Percentiles rank a stretch among this genome's conserved stretches.
Conservation (phyloP, 192 early-diverging fungal species). For the Podila clonocystis region DNA sequence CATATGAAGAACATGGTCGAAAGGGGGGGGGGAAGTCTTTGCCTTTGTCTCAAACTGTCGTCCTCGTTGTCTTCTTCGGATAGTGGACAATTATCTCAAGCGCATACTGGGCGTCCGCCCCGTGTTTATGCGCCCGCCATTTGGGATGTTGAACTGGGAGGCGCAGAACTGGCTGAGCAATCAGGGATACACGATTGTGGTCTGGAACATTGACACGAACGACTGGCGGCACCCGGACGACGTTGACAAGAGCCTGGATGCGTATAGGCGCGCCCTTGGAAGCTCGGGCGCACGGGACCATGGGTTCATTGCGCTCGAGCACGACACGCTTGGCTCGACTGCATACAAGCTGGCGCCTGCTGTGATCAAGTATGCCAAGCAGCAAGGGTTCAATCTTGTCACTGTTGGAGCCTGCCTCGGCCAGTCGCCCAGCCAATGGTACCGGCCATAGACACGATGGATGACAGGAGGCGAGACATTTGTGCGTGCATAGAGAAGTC, state of each 20-base stretch:
- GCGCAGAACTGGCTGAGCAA: conserved; percentile 6
- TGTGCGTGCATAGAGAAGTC: not conserved
- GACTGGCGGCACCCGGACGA: conserved; percentile 28
- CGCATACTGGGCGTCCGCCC: conserved; percentile 62
- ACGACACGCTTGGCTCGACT: conserved; percentile 10
- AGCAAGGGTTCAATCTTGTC: conserved; percentile 22
- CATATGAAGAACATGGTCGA: no score
- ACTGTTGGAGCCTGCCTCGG: conserved; percentile 34
- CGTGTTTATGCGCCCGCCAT: conserved; percentile 66
- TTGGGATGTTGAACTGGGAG: conserved; percentile 25
- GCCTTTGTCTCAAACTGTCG: not conserved
- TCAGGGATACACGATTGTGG: conserved; percentile 30
- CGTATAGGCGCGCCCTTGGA: not conserved
- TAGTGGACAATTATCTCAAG: conserved; percentile 55
- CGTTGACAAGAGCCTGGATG: not conserved
- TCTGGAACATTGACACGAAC: conserved; percentile 29
- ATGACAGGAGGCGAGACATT: not conserved
- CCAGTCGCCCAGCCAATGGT: conserved; percentile 10
- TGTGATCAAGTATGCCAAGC: conserved; percentile 14
- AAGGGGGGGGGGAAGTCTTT: no score
- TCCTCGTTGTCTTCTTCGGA: not conserved
- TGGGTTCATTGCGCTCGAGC: conserved; percentile 23
- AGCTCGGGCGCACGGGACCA: not conserved
- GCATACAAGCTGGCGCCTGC: conserved; percentile 7
- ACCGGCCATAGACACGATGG: not conserved